Conservation (phyloP, 2,329 filamentous ascomycete species). For the Cyphellophora attinorum region DNA sequence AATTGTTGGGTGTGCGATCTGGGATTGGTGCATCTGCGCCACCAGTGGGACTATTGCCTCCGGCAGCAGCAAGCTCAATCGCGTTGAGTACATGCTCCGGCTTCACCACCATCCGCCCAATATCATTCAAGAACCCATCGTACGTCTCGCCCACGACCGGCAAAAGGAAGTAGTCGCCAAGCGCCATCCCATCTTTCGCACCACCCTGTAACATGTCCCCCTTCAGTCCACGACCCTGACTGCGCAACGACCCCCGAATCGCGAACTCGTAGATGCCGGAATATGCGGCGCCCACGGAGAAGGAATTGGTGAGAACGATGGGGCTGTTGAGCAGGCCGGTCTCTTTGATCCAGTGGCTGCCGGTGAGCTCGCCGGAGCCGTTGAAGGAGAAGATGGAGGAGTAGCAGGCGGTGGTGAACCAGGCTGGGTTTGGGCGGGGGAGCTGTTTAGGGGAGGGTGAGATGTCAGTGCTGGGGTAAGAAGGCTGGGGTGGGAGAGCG, state of each 20-base stretch:
- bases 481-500: no score
- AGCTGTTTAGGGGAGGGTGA: no score
- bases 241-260: no score
- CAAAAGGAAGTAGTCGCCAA: constrained; percentile 43
- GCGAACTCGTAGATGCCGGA: constrained; percentile 50
- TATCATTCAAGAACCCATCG: constrained; percentile 52
- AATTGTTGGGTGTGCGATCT: no score
- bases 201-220: no score
- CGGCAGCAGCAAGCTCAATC: constrained; percentile 39
- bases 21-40: no score
- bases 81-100: constrained; percentile 45
- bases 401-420: constrained; percentile 31
- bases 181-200: constrained; percentile 28
- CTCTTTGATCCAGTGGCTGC: constrained; percentile 53
- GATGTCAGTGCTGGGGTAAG: no score
- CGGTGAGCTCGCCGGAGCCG: constrained; percentile 54
- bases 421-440: constrained; percentile 31
- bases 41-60: no score
- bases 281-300: constrained; percentile 49
- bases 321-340: constrained; percentile 51
- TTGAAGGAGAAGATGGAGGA: constrained; percentile 51
- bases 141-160: constrained; percentile 56
- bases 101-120: constrained; percentile 45
- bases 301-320: constrained; percentile 51
- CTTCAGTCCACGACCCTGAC: no score